Evolutionary conservation across 1,139 yeast species (phyloP), one percentile per base, ranked within the genome.

Genomic region (Protomyces inundatus): DNA sequence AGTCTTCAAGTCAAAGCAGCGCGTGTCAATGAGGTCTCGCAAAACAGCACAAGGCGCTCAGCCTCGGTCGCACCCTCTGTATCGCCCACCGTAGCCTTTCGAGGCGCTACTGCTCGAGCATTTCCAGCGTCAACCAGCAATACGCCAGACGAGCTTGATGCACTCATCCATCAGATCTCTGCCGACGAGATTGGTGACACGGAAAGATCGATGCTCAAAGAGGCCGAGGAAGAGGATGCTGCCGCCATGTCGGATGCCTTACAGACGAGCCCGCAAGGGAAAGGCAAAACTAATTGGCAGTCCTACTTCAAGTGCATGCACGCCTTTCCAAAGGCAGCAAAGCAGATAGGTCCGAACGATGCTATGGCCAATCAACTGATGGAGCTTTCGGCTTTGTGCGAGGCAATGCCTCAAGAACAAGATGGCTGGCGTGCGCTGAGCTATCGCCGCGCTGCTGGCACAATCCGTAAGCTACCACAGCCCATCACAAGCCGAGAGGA

Each of bases 371-470:
- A n/a, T 2, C 46, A 12, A 5, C 4, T 30, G 69, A 73, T 4
- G 57, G 71, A 83, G 71, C 75, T 76, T n/a, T 70, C 73, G 9
- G 76, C 78, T 55, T 77, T 81, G 64, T 70, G 73, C 50, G 69
- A 73, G 0, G 73, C 74, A 55, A 81, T 42, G 48, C 30, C 30
- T 10, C 32, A 14, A 14, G 23, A 14, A 16, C 23, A 82, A 3
- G 82, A 81, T 39, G 69, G 69, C 35, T 82, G 76, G 70, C 74
- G 81, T 46, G 76, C 77, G 1, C 73, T 77, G 55, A 78, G 83
- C n/a, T 84, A 84, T 67, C 73, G 76, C 42, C 73, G 76, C 16
- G 87, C 87, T 0, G 75, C 80, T 46, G 72, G 73, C 3, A 72
- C 80, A 0, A 73, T 79, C 58, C 70, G 75, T 39, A 69, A 72